Evolutionary conservation across 106 monocot species (phyloP).

Genomic region (Phalaenopsis equestris): DNA sequence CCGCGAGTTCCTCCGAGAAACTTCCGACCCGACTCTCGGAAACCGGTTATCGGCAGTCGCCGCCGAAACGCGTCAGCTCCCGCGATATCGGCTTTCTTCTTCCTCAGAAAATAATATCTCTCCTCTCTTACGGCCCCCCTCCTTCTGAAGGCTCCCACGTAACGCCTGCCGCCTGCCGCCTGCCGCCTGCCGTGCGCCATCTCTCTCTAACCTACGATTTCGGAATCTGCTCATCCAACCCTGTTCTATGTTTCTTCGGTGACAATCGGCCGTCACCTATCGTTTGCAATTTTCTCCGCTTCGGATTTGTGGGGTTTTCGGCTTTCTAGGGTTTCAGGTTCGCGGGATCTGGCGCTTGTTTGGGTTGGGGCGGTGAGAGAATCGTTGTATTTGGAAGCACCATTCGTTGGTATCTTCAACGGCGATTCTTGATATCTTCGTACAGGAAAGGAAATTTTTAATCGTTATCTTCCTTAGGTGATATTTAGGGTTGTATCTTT

Average conservation of each 20-base stretch:
- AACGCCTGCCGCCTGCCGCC: slow-evolving; percentile 7
- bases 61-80: slow-evolving; percentile 1
- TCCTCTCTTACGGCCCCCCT: not conserved
- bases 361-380: not conserved
- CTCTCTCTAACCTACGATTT: slow-evolving; percentile 5
- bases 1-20: not conserved
- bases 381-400: not conserved
- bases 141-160: not conserved
- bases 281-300: not conserved
- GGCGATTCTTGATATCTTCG: not conserved
- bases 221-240: not conserved
- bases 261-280: not conserved
- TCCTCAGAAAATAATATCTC: not conserved
- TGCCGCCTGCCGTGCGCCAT: slow-evolving; percentile 1
- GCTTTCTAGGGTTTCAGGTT: slow-evolving; percentile 3
- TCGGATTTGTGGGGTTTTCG: not conserved
- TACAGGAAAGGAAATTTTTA: not conserved
- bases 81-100: not conserved
- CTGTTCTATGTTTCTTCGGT: slow-evolving; percentile 9
- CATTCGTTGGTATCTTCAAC: not conserved
- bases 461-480: not conserved
- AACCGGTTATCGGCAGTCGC: not conserved
- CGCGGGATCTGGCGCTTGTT: not conserved
- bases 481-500: not conserved
- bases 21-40: not conserved